Base-by-base conservation (phyloP, 2,329 filamentous ascomycete genomes). In the Fusarium protoensiforme region DNA sequence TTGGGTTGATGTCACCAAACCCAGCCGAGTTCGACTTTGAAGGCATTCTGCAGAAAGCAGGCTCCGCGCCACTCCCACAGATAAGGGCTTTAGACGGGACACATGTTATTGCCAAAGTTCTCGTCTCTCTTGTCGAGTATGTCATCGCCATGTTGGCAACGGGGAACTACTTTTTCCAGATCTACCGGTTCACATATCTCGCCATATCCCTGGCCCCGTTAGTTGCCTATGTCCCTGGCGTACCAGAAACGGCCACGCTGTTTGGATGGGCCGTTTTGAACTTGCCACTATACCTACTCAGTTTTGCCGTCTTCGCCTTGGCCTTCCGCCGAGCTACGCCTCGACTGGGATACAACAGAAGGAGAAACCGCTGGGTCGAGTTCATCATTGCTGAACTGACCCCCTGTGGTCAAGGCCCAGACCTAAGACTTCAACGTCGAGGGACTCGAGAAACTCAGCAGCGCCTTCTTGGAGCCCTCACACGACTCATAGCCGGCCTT, bases 1-100 rank as follows among this genome's bases (percentile, higher is more conserved):
- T 69, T 57, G 67, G 67, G 20, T 11, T 67, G 13, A 67, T 69
- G 64, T 67, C 67, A 11, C 67, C 67, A 35, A 69, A 69, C 24
- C 67, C 67, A 38, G 56, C 31, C 38, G 67, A 69, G 33, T 67
- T 67, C 24, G 67, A 69, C 3, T 67, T 35, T 22, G 53, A 67
- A 35, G 60, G 4, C 20, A 67, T 69, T 33, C 18, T 64, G 24
- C 24, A 67, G 35, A 69, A 67, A 43, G 59, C 64, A 27, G 33
- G 35, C 16, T 20, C 33, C 18, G 38, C 29, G 14, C 31, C 64
- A 4, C 39, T 64, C 11, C 14, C 41, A 9, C 54, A 54, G 5
- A 38, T 61, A 20, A 13, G 22, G 14, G 38, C 36, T 38, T 7
- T 67, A 9, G 27, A 63, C 16, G 57, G 67, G 38, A 20, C 31